Evolutionary conservation across 345 rosid species (phyloP), one percentile per base, ranked within the genome.

Genomic region (Gossypium stocksii): DNA sequence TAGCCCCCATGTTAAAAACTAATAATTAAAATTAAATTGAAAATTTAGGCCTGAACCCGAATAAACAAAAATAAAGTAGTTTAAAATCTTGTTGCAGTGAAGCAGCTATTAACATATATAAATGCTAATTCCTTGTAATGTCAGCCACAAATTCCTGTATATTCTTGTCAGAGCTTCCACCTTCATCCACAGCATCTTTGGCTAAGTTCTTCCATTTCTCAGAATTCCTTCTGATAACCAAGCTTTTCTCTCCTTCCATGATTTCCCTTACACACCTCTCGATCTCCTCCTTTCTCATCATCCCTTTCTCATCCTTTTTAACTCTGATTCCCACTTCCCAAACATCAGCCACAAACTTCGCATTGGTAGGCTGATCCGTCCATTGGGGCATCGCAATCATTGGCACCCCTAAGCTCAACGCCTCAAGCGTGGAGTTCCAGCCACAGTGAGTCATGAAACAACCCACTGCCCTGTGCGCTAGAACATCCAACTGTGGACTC

Each of bases 351-450:
- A 88, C 72, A 64, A 83, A 83, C 75, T 84, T 84, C 1, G 92
- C 88, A 74, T 87, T 88, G 1, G 89, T 88, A 0, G 84, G 83
- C 66, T 90, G 94, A 72, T 88, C 94, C 0, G 82, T 65, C 89
- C 88, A 86, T 48, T 85, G 88, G 0, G 92, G 89, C 88, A 90
- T 79, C 1, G 80, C 89, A 43, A 85, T 80, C 87, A 88, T 69
- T 48, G 89, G 89, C 9, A 88, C 83, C 9, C 92, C 90, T 72
- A 88, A 78, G 77, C 87, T 84, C 73, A 90, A 4, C 2, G 89
- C 89, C 78, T 90, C 94, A 0, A 90, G 53, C 2, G 89, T 88
- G 7, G 94, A 89, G 82, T 89, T 89, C 94, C 94, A 88, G 3
- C 94, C 90, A 19, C 87, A 86, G 34, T 86, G 94, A 13, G 90